Conservation (phyloP, 352 stramenopile species). For the Phytopythium montanum region DNA sequence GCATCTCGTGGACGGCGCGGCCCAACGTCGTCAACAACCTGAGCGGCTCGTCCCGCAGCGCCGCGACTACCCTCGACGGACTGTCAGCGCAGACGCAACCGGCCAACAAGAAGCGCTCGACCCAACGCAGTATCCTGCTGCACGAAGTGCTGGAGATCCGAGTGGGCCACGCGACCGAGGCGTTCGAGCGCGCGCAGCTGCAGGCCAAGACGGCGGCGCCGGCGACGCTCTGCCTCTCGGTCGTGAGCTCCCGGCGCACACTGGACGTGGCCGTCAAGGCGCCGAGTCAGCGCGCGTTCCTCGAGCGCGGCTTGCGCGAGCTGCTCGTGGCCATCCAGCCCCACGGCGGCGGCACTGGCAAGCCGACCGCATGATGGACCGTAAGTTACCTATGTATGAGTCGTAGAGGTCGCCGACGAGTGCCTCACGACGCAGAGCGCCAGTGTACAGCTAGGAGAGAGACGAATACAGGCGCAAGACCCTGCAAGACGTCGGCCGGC, state of each 20-base stretch:
- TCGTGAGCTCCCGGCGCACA: constrained; percentile 57
- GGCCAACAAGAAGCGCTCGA: constrained; percentile 5
- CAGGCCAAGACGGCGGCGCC: constrained; percentile 14
- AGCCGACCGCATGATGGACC: background rate
- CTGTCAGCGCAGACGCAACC: background rate
- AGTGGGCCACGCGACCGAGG: constrained; percentile 44
- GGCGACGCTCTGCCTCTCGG: constrained; percentile 46
- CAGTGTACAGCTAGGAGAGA: background rate
- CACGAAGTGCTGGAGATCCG: constrained; percentile 51
- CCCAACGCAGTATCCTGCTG: constrained; percentile 28
- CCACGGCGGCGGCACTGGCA: background rate
- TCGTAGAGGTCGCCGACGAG: background rate
- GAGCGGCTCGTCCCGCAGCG: background rate
- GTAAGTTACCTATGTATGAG: constrained; percentile 5
- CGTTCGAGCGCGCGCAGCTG: constrained; percentile 32
- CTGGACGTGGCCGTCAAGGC: constrained; percentile 56
- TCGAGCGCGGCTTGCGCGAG: constrained; percentile 41
- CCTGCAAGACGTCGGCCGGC: background rate
- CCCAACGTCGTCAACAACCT: background rate
- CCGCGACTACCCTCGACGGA: background rate
- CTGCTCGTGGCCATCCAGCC: constrained; percentile 17
- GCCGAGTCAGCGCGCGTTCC: constrained; percentile 45
- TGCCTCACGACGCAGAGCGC: background rate
- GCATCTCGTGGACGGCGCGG: constrained; percentile 53
- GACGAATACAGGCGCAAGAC: background rate